Evolutionary conservation across 169 alveolate species (phyloP), one percentile per base, ranked within the genome.

Genomic region (Eimeria sp.): DNA sequence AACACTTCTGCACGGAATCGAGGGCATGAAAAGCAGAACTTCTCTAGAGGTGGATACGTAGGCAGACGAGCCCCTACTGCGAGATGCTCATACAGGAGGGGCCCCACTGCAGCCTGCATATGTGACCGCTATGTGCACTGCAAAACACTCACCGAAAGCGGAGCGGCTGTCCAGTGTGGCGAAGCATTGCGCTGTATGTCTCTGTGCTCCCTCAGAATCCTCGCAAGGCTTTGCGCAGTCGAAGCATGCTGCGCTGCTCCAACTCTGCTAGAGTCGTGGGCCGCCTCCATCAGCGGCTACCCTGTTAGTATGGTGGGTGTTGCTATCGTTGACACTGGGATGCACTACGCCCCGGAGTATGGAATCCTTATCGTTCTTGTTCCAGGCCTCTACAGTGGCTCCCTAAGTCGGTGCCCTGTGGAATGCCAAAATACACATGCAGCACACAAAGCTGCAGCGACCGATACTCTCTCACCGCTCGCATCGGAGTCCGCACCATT

Each of bases 141-240:
- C 76, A 54, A 52, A 56, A 27, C 4, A 54, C 95, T 13, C 89
- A 93, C 96, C 40, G 88, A 80, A 37, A 93, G 91, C 40, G 90
- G 97, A 30, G 89, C 85, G 2, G 97, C 96, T n/a, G 90, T 71
- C 97, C 97, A 95, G 74, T 90, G 93, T 27, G 90, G 91, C 54
- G 97, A 95, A 30, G 97, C 97, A 40, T 91, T 96, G 87, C 96
- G 95, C 82, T 95, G 97, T 58, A 97, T 97, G 76, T 97, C 98
- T 30, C 97, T 68, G 62, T 91, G 95, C 71, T 97, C 98, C 54
- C 98, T 77, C 90, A 96, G 91, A 56, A 97, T 97, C 52, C 98
- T 94, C 62, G 97, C 96, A 23, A 97, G 89, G 90, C 96, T 87
- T 68, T 97, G 98, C 52, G 96, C 96, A n/a, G 96, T 54, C 71